Percentiles rank a stretch among this genome's conserved stretches.
These are phyloP conservation scores for Penicillium dipodomyicola DNA, from an alignment of 495 filamentous ascomycete species.

Conservation along the genomic window DNA sequence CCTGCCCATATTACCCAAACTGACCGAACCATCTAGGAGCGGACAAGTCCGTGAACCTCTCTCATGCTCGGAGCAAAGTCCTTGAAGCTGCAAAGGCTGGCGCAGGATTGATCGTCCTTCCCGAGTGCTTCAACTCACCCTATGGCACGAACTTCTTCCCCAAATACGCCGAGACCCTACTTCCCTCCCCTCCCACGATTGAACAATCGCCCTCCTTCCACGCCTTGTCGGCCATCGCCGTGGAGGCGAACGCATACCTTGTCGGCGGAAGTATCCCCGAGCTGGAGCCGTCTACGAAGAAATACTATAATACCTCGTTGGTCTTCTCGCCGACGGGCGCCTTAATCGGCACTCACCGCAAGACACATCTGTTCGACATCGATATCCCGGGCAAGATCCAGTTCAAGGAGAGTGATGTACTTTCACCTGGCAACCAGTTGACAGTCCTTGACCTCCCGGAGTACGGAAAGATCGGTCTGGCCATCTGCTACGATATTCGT, in stretches of 20 bases:
- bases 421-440: constrained; percentile 75
- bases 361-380: constrained; percentile 98
- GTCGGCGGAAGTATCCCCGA: constrained; percentile 95
- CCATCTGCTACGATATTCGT: constrained; percentile 95
- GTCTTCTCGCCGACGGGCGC: constrained; percentile 74
- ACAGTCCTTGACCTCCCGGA: constrained; percentile 81
- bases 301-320: constrained; percentile 89
- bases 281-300: constrained; percentile 56
- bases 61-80: constrained; percentile 75
- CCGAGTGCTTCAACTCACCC: constrained; percentile 97
- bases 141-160: constrained; percentile 91
- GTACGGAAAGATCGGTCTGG: constrained; percentile 80
- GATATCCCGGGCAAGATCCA: constrained; percentile 92
- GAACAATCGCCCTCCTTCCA: constrained; percentile 78
- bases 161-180: constrained; percentile 83
- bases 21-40: constrained; percentile 46
- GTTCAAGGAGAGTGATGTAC: constrained; percentile 86
- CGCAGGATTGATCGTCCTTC: constrained; percentile 60
- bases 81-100: constrained; percentile 73
- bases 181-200: constrained; percentile 70
- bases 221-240: constrained; percentile 74
- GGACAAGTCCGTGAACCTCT: constrained; percentile 83
- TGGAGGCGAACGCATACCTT: constrained; percentile 71
- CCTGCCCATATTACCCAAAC: background rate
- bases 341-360: constrained; percentile 84